Evolutionary conservation across 768 basidiomycete species (phyloP), one percentile per base, ranked within the genome.

Genomic region (Mycena rosella): DNA sequence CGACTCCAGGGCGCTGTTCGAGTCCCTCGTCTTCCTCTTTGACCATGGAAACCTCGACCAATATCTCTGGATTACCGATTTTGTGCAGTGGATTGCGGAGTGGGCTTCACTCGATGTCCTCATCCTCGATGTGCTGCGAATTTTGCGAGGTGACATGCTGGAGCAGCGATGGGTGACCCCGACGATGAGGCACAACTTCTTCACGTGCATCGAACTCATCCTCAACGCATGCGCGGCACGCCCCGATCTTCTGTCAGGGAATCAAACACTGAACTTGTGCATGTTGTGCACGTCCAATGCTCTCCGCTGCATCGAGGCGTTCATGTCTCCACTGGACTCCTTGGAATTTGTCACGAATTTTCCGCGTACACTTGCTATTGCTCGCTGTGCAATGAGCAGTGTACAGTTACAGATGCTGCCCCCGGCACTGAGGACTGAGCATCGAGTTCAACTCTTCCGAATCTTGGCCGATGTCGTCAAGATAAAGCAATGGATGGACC

Each of bases 141-240:
- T 30, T 20, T 24, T 63, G 5, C 62, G 26, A 24, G 45, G 62
- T 0, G 44, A 47, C 6, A 63, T 63, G 54, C 20, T 63, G 32
- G 20, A 55, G 7, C 62, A 63, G 52, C 53, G 18, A 13, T 63
- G 62, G 62, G 53, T 63, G 15, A 55, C 62, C 7, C 56, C 53
- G 62, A 55, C 32, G 34, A 63, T 63, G 62, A 55, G 30, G 17
- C 62, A 56, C 32, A 63, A 63, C 29, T 30, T 63, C n/a, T 38
- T 55, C 32, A 56, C 54, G 0, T 63, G 26, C 45, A 38, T 56
- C 24, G 62, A 63, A 15, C 62, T 63, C 27, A 10, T 32, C 1
- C 13, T 62, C 29, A 62, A 62, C 18, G 29, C 40, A 0, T 62
- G 60, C 27, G 51, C n/a, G 9, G 27, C 1, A 0, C 17, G 18